phyloP scores from a whole-genome alignment of 2,329 filamentous ascomycete species.

The Metarhizium guizhouense region DNA sequence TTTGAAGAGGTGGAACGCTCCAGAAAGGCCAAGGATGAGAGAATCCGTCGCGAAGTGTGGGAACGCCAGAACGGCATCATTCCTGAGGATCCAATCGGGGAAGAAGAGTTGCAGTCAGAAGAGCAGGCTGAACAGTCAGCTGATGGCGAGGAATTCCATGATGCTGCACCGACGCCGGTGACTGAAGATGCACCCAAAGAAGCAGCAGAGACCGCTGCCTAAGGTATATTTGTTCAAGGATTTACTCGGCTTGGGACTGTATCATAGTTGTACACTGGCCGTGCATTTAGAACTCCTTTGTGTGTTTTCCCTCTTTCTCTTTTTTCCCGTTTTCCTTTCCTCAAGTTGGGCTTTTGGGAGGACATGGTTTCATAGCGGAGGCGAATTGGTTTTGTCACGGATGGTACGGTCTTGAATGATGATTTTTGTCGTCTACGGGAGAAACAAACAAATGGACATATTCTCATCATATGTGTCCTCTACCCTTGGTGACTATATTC shows the following conservation, averaged over 20 bases:
- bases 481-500: neutral
- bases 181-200: neutral
- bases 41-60: conserved; percentile 72
- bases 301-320: neutral
- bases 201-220: conserved; percentile 5
- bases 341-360: neutral
- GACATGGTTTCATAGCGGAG: conserved; percentile 21
- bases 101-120: conserved; percentile 19
- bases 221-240: neutral
- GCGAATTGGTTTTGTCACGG: conserved; percentile 14
- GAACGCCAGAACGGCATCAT: conserved; percentile 53
- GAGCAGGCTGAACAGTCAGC: conserved; percentile 12
- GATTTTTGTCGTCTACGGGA: neutral
- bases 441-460: neutral
- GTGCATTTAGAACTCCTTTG: neutral
- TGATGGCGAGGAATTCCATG: conserved; percentile 10
- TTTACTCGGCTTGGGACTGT: neutral
- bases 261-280: neutral
- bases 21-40: conserved; percentile 77
- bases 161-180: conserved; percentile 1
- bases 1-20: conserved; percentile 88
- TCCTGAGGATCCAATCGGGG: conserved; percentile 33
- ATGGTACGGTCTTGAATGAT: conserved; percentile 8
- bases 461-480: neutral
- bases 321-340: neutral